Evolutionary conservation across 1,284 basidiomycete genomes (phyloP), one percentile per base, ranked within the genome.

Genomic region (Coriolopsis trogii): DNA sequence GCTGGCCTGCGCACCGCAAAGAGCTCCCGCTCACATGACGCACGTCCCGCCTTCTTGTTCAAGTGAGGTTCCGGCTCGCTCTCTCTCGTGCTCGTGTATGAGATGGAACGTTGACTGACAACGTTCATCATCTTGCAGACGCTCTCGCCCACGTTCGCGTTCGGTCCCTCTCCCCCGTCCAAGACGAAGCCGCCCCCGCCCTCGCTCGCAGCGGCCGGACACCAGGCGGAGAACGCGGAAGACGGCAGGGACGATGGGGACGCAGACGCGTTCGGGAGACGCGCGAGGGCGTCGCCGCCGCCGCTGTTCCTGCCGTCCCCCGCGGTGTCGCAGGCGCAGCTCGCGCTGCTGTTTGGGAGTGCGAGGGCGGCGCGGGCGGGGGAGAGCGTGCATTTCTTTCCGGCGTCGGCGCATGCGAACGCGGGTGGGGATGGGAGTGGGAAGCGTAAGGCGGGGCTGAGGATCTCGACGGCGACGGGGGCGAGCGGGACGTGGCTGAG

Each of bases 381-480:
- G 20, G 58, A 59, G 21, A 46, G 43, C 43, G 51, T 59, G 24
- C 58, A 59, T 15, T 55, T 53, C 45, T 56, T 51, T 38, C 54
- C 58, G 1, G 33, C 41, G n/a, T n/a, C 13, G 4, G 20, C 6
- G 30, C 44, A 18, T 10, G 6, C 15, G 18, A 7, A 8, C 20
- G 10, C 25, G 31, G 18, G 24, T 18, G 15, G 6, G 30, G 30
- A 12, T 16, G 20, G 31, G 10, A 31, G 21, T 13, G 29, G 42
- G 38, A 7, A 24, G 37, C n/a, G n/a, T n/a, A 43, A 24, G 30
- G 42, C 16, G 49, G 49, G n/a, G 49, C 21, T 37, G 41, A 29
- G 41, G 28, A 44, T 50, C 34, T 44, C 49, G 36, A 50, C 49
- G 34, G 29, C 21, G 26, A 31, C 41, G 20, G 6, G 16, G 2